A percentile compares a stretch with the other conserved stretches of the same genome.
phyloP scores from a whole-genome alignment of 257 asterid genomes.

The Marsdenia floribunda region DNA sequence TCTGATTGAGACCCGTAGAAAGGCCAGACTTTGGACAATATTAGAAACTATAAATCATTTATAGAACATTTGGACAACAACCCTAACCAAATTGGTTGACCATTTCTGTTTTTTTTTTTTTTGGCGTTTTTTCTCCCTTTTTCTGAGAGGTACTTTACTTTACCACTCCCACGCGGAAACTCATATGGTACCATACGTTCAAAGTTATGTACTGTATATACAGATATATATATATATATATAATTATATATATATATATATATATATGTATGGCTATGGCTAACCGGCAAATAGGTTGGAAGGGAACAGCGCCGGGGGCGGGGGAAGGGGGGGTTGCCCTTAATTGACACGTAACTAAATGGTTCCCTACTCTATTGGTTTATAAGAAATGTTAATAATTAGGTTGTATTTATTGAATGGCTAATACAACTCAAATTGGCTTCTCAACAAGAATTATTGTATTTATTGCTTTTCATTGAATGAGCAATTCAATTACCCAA shows the following conservation, averaged over 20 bases:
- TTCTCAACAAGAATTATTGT: too few species aligned
- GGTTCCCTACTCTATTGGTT: too few species aligned
- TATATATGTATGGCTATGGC: background rate
- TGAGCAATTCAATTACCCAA: too few species aligned
- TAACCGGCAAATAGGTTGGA: conserved; percentile 27
- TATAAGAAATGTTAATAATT: too few species aligned
- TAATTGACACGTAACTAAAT: background rate
- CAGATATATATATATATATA: too few species aligned
- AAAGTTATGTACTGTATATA: background rate
- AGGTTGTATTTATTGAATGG: background rate
- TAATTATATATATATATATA: too few species aligned
- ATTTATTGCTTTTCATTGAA: too few species aligned
- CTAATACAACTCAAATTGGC: background rate
- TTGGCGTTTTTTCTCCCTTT: too few species aligned
- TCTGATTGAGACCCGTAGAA: conserved; percentile 5
- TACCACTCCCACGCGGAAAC: conserved; percentile 22
- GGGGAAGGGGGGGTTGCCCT: conserved; percentile 17
- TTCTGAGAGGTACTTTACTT: background rate
- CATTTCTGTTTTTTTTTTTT: background rate
- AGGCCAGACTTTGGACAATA: background rate
- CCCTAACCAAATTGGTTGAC: conserved; percentile 30
- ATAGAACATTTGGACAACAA: conserved; percentile 13
- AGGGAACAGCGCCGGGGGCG: conserved; percentile 24
- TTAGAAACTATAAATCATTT: background rate
- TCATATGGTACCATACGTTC: background rate